A percentile compares a stretch with the other conserved stretches of the same genome.
Conservation (phyloP, 2,329 filamentous ascomycete species). For the Sporothrix dimorphospora region DNA sequence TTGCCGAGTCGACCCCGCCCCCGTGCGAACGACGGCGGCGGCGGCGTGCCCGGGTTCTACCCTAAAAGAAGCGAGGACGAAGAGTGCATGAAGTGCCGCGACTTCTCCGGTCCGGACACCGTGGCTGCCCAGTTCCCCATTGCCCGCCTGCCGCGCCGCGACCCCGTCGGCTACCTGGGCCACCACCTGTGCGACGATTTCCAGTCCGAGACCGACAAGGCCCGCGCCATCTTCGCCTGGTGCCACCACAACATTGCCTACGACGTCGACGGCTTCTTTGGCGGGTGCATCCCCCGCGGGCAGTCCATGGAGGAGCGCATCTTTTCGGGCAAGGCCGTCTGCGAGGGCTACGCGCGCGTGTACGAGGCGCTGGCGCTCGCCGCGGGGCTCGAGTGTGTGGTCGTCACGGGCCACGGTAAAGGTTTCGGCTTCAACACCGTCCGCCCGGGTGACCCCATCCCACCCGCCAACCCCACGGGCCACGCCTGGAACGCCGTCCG, state of each 20-base stretch:
- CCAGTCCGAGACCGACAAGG: constrained; percentile 83
- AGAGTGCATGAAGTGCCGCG: constrained; percentile 79
- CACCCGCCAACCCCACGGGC: constrained; percentile 62
- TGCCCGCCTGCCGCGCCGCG: constrained; percentile 65
- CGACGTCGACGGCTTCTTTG: constrained; percentile 79
- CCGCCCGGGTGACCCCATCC: constrained; percentile 65
- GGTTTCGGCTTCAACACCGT: constrained; percentile 73
- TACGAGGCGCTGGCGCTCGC: constrained; percentile 78
- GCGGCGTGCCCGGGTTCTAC: constrained; percentile 10
- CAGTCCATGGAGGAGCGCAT: constrained; percentile 72
- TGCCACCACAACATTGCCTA: constrained; percentile 92
- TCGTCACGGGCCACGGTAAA: constrained; percentile 81
- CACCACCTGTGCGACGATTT: constrained; percentile 78
- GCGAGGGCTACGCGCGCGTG: constrained; percentile 84
- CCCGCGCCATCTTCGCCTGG: constrained; percentile 91
- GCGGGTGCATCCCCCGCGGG: constrained; percentile 65
- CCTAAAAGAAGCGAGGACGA: constrained; percentile 32
- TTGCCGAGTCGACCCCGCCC: constrained; percentile 34
- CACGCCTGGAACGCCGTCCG: constrained; percentile 95
- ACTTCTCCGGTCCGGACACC: constrained; percentile 80
- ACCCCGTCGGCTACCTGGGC: constrained; percentile 74
- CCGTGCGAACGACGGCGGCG: constrained; percentile 20
- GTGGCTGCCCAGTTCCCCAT: constrained; percentile 79
- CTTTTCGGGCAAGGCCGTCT: constrained; percentile 79
- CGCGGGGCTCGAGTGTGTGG: constrained; percentile 76